Conservation (phyloP, 208 protist genomes). For the Strigomonas galati region DNA sequence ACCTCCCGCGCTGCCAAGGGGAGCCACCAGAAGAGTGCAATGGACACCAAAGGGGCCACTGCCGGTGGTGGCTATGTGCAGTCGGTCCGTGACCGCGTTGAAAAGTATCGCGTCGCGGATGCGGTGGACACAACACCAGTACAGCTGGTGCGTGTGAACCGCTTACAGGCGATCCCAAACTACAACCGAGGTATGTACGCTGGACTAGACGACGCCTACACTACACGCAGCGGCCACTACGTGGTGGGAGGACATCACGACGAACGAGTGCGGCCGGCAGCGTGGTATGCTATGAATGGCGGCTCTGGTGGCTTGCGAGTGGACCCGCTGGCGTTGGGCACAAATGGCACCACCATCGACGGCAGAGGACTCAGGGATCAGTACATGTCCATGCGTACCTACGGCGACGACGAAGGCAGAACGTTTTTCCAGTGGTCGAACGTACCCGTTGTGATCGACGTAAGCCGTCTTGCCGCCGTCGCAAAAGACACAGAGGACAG, state of each 20-base stretch:
- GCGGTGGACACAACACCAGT: conserved; percentile 6
- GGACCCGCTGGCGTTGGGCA: not conserved
- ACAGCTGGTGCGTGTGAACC: conserved; percentile 44
- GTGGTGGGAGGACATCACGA: conserved; percentile 22
- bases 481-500: not conserved
- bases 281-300: conserved; percentile 23
- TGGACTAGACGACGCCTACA: conserved; percentile 22
- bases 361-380: not conserved
- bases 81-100: conserved; percentile 3
- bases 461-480: not conserved
- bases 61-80: conserved; percentile 6
- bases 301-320: not conserved
- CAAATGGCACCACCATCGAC: not conserved
- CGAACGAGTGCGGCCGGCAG: conserved; percentile 34
- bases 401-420: not conserved
- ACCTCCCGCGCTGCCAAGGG: too few species aligned
- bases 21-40: too few species aligned
- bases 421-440: not conserved
- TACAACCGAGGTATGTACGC: conserved; percentile 70
- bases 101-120: conserved; percentile 9
- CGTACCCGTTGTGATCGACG: not conserved
- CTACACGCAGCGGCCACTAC: conserved; percentile 46
- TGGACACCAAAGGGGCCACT: not conserved
- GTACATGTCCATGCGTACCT: not conserved
- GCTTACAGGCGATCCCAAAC: conserved; percentile 41